phyloP scores from a whole-genome alignment of 345 rosid genomes.

The Linum lewisii region DNA sequence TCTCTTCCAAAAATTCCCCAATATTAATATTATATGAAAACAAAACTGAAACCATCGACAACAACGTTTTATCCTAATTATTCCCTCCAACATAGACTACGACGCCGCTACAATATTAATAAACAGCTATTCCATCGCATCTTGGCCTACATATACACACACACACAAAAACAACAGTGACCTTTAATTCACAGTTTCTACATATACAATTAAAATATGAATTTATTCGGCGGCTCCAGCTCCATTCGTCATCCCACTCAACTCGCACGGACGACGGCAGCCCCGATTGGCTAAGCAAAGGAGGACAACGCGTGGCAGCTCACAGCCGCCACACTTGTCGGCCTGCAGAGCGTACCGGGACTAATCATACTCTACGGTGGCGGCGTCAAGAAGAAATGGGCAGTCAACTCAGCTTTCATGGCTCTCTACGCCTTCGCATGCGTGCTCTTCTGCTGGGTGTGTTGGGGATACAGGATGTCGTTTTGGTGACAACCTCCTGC shows the following conservation, averaged over 20 bases:
- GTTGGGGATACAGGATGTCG: constrained; percentile 33
- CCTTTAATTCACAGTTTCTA: not conserved
- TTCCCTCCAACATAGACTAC: not conserved
- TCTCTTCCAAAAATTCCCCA: not conserved
- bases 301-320: constrained; percentile 47
- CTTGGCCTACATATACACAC: not conserved
- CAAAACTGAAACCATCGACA: not conserved
- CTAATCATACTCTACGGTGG: constrained; percentile 34
- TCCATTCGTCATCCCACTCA: not conserved
- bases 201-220: not conserved
- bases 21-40: too few relatives aligned
- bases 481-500: constrained; percentile 19
- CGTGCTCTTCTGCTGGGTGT: constrained; percentile 32
- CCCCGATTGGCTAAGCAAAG: constrained; percentile 36
- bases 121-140: not conserved
- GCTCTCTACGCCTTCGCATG: constrained; percentile 38
- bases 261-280: constrained; percentile 6
- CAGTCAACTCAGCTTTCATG: constrained; percentile 28
- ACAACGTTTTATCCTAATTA: not conserved
- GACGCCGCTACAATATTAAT: not conserved
- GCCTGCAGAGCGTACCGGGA: constrained; percentile 36
- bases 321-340: constrained; percentile 32
- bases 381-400: constrained; percentile 28
- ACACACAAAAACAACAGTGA: not conserved
- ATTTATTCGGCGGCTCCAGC: not conserved